A percentile compares a stretch with the other conserved stretches of the same genome.
These are phyloP conservation scores for Peronosclerospora sorghi DNA, from an alignment of 352 stramenopile species.

Conservation along the genomic window DNA sequence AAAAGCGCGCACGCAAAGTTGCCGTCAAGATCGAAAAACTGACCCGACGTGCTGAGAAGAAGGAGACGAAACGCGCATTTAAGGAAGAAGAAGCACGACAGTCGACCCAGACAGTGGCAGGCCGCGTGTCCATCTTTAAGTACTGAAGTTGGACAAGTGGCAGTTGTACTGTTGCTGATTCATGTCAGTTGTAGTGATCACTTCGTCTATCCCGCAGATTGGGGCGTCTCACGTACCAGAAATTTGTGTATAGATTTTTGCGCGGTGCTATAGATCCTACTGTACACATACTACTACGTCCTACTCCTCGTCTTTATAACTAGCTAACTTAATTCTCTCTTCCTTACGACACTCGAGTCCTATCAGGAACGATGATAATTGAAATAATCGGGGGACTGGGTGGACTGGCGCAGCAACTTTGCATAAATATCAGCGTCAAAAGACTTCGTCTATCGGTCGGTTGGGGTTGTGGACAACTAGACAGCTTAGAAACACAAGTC, in stretches of 20 bases:
- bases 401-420: conserved; percentile 12
- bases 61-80: conserved; percentile 89
- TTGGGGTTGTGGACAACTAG: conserved; percentile 2
- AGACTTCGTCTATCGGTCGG: conserved; percentile 24
- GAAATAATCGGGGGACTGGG: conserved; percentile 4
- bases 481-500: conserved; percentile 65
- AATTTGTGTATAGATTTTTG: too few relatives aligned
- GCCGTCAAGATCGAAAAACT: conserved; percentile 88
- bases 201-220: too few relatives aligned
- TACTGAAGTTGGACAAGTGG: conserved; percentile 33
- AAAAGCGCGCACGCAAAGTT: conserved; percentile 89
- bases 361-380: conserved; percentile 19
- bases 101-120: conserved; percentile 39
- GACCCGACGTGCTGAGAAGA: conserved; percentile 89
- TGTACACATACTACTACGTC: conserved; percentile 27
- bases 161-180: too few relatives aligned
- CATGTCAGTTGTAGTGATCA: too few relatives aligned
- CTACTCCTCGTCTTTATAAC: conserved; percentile 22
- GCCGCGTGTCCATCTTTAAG: conserved; percentile 66
- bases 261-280: conserved; percentile 22
- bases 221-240: too few relatives aligned
- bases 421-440: conserved; percentile 51
- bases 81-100: conserved; percentile 86
- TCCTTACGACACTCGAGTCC: conserved; percentile 21
- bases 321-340: conserved; percentile 24